Base-by-base conservation (phyloP, 2,329 filamentous ascomycete genomes). In the Fusarium sp. region DNA sequence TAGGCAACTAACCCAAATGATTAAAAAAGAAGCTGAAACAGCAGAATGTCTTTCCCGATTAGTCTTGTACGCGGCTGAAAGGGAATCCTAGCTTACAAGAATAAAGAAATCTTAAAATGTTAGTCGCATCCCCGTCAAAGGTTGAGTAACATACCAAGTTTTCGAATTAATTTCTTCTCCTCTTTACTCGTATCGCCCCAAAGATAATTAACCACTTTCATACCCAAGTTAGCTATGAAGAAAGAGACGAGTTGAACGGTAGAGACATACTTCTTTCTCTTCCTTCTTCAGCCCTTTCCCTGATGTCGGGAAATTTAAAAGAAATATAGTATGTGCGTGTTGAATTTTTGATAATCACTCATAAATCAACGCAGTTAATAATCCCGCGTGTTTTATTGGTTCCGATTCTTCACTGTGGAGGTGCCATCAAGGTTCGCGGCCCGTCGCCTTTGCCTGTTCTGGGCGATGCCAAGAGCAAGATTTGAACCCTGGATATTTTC, bases 101-200 rank as follows among this genome's bases (percentile, higher is more conserved):
- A 78, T 78, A 45, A 77, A 77, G 53, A 77, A 77, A 61, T 77
- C 75, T 76, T 4, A 0, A 4, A 6, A 0, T 7, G 4, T 46
- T 7, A 36, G 36, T 2, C 8, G 2, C 4, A 1, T 3, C 12
- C 14, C 1, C 15, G 2, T 24, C 2, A 1, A 23, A 20, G 11
- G 4, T 3, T 1, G n/a, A 23, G 21, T 32, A 1, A 28, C 61
- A 1, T 7, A 68, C 65, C 65, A 4, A 68, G 52, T 28, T 68
- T 68, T 20, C 26, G 24, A 39, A 68, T 63, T 49, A 68, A n/a
- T 39, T 36, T 67, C 53, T n/a, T 69, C 49, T 68, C 65, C 43
- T 68, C 65, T 19, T 42, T 52, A 8, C 61, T 63, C 3, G 65
- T 68, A 32, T 69, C 19, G 3, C 65, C 65, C 65, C 65, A 68